phyloP scores from a whole-genome alignment of 139 green algal genomes.

The Mesotaenium endlicherianum region DNA sequence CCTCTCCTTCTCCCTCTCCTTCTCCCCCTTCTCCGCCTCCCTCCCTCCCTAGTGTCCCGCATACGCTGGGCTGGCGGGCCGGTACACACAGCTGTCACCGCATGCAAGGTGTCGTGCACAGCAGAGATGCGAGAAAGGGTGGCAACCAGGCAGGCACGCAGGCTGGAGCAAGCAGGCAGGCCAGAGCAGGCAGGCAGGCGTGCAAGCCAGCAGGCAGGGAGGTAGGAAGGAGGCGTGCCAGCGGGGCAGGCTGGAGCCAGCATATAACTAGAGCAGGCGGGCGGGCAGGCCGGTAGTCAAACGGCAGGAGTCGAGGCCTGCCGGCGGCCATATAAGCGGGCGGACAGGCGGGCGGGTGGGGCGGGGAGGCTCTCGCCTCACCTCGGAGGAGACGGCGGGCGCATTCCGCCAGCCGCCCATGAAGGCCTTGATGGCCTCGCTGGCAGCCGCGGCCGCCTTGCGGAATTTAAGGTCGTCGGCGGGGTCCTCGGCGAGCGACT shows the following conservation, averaged over 20 bases:
- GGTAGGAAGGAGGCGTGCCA: not conserved
- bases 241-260: not conserved
- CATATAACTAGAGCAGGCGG: not conserved
- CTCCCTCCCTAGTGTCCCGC: no score
- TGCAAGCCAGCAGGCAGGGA: no score
- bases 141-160: no score
- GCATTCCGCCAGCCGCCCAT: constrained; percentile 12
- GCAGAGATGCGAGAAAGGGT: no score
- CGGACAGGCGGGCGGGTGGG: no score
- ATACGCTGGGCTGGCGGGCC: no score
- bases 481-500: constrained; percentile 16
- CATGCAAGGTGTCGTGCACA: no score
- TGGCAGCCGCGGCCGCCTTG: constrained; percentile 16
- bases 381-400: not conserved
- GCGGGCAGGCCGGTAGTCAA: not conserved
- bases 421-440: constrained; percentile 28
- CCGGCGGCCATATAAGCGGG: not conserved
- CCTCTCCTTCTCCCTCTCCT: no score
- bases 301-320: not conserved
- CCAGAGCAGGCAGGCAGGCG: no score
- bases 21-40: no score
- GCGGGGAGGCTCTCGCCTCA: not conserved
- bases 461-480: not conserved
- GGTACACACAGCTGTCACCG: no score
- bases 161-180: no score